These are phyloP conservation scores for Brassica rapa DNA, from an alignment of 345 rosid genomes.

Conservation along the genomic window DNA sequence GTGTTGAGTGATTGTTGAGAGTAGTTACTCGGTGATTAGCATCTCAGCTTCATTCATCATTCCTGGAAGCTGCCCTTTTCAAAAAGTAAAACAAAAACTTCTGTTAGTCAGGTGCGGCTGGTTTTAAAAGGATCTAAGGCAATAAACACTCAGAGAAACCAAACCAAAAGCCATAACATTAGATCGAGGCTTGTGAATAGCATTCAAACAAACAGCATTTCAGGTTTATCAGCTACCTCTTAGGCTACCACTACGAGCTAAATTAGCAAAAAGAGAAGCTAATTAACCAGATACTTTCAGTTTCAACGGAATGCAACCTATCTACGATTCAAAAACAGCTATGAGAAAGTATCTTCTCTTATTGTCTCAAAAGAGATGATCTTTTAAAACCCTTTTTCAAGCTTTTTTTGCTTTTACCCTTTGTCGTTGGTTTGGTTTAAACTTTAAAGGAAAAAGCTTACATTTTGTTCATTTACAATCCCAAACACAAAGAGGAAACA, in stretches of 20 bases:
- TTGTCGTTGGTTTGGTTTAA: neutral
- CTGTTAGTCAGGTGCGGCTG: conserved; percentile 1
- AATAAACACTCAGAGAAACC: neutral
- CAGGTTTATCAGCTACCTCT: neutral
- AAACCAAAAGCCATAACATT: neutral
- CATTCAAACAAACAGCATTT: neutral
- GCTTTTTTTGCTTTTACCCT: conserved; percentile 2
- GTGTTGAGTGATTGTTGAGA: neutral
- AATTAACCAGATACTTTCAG: too few relatives aligned
- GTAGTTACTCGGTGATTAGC: conserved; percentile 35
- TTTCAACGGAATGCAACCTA: neutral
- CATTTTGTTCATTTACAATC: neutral
- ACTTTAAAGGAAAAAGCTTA: neutral
- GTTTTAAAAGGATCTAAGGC: neutral
- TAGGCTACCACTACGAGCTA: conserved; percentile 1
- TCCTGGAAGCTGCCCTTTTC: conserved; percentile 26
- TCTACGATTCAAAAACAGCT: neutral
- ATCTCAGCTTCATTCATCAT: conserved; percentile 31
- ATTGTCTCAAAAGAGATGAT: neutral
- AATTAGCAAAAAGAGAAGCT: neutral
- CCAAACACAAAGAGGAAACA: neutral
- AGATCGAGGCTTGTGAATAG: neutral
- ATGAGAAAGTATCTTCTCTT: conserved; percentile 2
- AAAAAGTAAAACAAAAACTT: neutral
- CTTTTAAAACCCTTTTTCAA: neutral